phyloP scores from a whole-genome alignment of 768 basidiomycete species.

The Lentinus brumalis region DNA sequence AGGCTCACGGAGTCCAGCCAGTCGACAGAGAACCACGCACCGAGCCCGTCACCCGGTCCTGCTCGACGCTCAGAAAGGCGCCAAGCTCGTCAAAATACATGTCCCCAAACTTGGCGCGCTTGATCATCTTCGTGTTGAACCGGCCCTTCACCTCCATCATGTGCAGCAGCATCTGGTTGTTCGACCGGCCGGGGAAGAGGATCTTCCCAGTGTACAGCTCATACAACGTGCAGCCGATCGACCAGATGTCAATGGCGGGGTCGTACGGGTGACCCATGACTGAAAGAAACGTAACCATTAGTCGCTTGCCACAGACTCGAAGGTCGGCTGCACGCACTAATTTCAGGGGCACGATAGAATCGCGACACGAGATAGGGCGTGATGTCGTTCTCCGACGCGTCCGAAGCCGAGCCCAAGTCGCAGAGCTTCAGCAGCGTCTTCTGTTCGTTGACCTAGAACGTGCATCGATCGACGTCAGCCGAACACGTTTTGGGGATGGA shows the following conservation, averaged over 20 bases:
- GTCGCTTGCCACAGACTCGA: constrained; percentile 2
- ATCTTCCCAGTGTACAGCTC: constrained; percentile 97
- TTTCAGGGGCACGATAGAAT: constrained; percentile 98
- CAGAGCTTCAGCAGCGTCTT: constrained; percentile 94
- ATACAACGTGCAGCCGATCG: constrained; percentile 95
- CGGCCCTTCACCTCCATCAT: constrained; percentile 99
- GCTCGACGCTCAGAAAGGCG: constrained; percentile 82
- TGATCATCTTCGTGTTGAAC: constrained; percentile 92
- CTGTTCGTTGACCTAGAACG: constrained; percentile 82
- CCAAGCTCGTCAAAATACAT: constrained; percentile 94
- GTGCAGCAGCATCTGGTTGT: constrained; percentile 95
- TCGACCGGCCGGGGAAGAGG: constrained; percentile 92
- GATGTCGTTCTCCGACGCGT: constrained; percentile 93
- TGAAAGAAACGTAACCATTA: constrained; percentile 32
- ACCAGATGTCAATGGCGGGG: constrained; percentile 93
- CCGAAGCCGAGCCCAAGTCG: constrained; percentile 96
- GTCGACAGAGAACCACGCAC: constrained; percentile 49
- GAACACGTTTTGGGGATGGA: constrained; percentile 1
- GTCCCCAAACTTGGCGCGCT: constrained; percentile 90
- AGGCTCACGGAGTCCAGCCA: too few species aligned
- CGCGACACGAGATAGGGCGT: constrained; percentile 97
- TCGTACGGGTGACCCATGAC: constrained; percentile 97
- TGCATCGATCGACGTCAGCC: background rate
- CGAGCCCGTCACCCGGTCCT: constrained; percentile 78
- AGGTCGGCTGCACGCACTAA: constrained; percentile 62